Conservation (phyloP, 2,329 filamentous ascomycete genomes). For the Hymenoscyphus fraxineus region DNA sequence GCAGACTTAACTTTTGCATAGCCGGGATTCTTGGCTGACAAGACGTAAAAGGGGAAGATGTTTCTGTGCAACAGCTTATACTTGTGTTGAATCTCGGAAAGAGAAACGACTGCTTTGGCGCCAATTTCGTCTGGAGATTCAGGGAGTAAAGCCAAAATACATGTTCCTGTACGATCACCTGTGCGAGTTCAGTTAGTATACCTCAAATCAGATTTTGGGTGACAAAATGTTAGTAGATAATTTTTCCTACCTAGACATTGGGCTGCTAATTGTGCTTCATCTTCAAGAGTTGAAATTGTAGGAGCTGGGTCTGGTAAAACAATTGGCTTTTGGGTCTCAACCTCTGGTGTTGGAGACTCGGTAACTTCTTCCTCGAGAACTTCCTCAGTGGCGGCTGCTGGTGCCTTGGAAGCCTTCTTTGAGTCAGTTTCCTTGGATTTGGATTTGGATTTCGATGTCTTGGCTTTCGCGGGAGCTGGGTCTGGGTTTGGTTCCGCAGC, state of each 20-base stretch:
- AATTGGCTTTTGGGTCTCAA: slow-evolving; percentile 39
- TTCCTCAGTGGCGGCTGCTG: slow-evolving; percentile 47
- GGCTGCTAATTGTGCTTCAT: slow-evolving; percentile 59
- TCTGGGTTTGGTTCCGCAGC: slow-evolving; percentile 76
- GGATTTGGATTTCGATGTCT: slow-evolving; percentile 41
- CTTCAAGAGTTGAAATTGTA: slow-evolving; percentile 62
- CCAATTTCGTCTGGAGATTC: slow-evolving; percentile 36
- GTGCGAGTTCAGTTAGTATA: background rate
- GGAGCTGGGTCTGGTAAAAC: slow-evolving; percentile 52
- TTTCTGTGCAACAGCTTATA: slow-evolving; percentile 62
- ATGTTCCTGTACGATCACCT: slow-evolving; percentile 71
- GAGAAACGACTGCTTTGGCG: slow-evolving; percentile 54
- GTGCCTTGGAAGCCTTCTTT: slow-evolving; percentile 39
- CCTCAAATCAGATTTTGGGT: background rate
- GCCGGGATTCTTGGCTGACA: slow-evolving; percentile 60
- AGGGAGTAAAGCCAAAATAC: slow-evolving; percentile 72
- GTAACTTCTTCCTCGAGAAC: slow-evolving; percentile 49
- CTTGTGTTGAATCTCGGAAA: slow-evolving; percentile 74
- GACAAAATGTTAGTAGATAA: background rate
- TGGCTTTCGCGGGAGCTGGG: slow-evolving; percentile 49
- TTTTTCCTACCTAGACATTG: slow-evolving; percentile 55
- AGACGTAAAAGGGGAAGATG: slow-evolving; percentile 78
- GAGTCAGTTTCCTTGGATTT: slow-evolving; percentile 8
- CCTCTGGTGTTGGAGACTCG: slow-evolving; percentile 42
- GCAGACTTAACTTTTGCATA: slow-evolving; percentile 52